These are phyloP conservation scores for Ceratorhiza oryzae-sativae DNA, from an alignment of 1,284 basidiomycete genomes.

Conservation along the genomic window DNA sequence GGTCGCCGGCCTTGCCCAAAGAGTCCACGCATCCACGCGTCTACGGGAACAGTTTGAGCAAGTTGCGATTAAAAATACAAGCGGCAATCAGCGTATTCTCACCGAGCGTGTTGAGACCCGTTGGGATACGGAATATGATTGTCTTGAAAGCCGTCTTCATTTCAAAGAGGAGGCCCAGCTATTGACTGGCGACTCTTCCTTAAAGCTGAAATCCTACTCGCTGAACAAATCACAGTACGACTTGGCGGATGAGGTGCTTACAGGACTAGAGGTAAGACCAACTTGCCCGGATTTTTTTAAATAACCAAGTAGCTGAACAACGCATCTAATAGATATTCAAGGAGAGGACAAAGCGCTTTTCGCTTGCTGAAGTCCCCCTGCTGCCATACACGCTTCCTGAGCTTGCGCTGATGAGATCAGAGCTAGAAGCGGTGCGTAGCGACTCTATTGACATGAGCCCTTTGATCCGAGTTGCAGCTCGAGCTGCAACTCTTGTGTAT, in stretches of 20 bases:
- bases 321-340: constrained; percentile 15
- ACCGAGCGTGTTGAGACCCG: constrained; percentile 8
- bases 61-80: neutral
- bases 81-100: neutral
- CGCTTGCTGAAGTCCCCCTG: constrained; percentile 5
- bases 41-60: neutral
- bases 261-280: constrained; percentile 10
- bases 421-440: constrained; percentile 6
- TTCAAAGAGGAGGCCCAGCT: neutral
- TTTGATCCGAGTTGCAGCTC: constrained; percentile 7
- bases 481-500: neutral
- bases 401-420: neutral
- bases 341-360: constrained; percentile 15
- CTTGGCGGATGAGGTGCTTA: neutral
- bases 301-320: neutral
- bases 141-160: constrained; percentile 1
- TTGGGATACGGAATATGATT: neutral
- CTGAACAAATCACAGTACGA: neutral
- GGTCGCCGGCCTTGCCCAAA: constrained; percentile 16
- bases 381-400: constrained; percentile 5
- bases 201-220: neutral
- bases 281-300: neutral
- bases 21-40: neutral
- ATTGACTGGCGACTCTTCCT: neutral
- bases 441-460: constrained; percentile 16